phyloP scores from a whole-genome alignment of 2,329 filamentous ascomycete species.

The Cladophialophora exuberans region DNA sequence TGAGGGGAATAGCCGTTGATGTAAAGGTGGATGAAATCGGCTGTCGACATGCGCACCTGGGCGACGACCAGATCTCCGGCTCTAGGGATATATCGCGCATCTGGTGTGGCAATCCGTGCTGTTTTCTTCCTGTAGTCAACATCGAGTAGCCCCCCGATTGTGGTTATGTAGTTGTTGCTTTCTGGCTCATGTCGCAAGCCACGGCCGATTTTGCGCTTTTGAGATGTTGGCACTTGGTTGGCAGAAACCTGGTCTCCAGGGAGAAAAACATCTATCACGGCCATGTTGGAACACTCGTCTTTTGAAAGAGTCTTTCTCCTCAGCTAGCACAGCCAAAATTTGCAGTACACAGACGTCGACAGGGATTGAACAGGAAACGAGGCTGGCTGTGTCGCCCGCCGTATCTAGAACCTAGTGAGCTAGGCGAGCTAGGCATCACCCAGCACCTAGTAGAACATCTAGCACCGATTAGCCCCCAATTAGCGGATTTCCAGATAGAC shows the following conservation, averaged over 20 bases:
- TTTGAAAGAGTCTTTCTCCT: neutral
- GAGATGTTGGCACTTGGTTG: conserved; percentile 67
- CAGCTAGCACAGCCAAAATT: too few species aligned
- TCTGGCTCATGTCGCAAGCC: conserved; percentile 66
- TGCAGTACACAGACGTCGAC: too few species aligned
- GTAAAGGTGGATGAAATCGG: conserved; percentile 78
- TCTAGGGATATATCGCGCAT: conserved; percentile 72
- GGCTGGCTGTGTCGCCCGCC: too few species aligned
- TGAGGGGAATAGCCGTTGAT: conserved; percentile 66
- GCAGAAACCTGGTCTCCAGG: conserved; percentile 77
- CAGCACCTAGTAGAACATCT: too few species aligned
- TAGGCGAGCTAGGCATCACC: too few species aligned
- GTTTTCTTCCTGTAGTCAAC: conserved; percentile 47
- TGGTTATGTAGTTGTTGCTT: conserved; percentile 42
- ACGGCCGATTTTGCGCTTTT: conserved; percentile 68
- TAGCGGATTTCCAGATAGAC: too few species aligned
- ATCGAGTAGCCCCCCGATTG: conserved; percentile 42
- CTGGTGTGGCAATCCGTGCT: conserved; percentile 40
- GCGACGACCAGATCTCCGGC: conserved; percentile 87
- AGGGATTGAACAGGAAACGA: too few species aligned
- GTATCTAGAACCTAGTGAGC: too few species aligned
- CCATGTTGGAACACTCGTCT: neutral
- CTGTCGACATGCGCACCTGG: conserved; percentile 73
- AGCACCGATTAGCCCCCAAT: too few species aligned
- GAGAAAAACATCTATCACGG: conserved; percentile 65